Base-by-base conservation (phyloP, 1,139 yeast species). In the Yamadazyma siamensis region DNA sequence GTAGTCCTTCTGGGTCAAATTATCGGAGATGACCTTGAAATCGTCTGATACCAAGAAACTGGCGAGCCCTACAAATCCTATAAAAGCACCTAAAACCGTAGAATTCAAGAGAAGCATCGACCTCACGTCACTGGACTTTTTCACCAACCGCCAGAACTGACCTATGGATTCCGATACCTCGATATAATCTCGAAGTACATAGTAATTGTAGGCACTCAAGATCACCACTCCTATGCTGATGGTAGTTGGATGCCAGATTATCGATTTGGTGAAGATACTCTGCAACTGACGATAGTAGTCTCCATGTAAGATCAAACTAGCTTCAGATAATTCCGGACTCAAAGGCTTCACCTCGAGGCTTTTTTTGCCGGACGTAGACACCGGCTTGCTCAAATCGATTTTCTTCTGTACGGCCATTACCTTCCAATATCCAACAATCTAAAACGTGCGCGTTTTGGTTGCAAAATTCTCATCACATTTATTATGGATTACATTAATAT, bases 241-340 rank as follows among this genome's bases (percentile, higher is more conserved):
- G 0, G 74, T 58, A 13, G 59, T 28, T 5, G 72, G 74, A 39
- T 77, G 76, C 61, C 69, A 61, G 29, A 81, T 59, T 13, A 81
- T 50, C 31, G 52, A 47, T 34, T 55, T 60, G 45, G 75, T 77
- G 31, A 78, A 66, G 21, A 56, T 41, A 2, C 79, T 61, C 49
- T 78, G 84, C 28, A 70, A 59, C 50, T 73, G 80, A 35, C 80
- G 65, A 36, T 75, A 65, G 48, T 71, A 75, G 52, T 82, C 91
- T 31, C 83, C 76, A 21, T 80, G 77, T 34, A 82, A 57, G 33
- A 74, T 76, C 33, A 80, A 52, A 1, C 81, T 74, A 6, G 83
- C 84, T 32, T 75, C 74, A 2, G 80, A 63, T 27, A 66, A 62
- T 21, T 71, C 75, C 1, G 89, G 88, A 3, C 59, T 61, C 35